These are phyloP conservation scores for Penicillium fuscoglaucum DNA, from an alignment of 2,329 filamentous ascomycete genomes.

Conservation along the genomic window DNA sequence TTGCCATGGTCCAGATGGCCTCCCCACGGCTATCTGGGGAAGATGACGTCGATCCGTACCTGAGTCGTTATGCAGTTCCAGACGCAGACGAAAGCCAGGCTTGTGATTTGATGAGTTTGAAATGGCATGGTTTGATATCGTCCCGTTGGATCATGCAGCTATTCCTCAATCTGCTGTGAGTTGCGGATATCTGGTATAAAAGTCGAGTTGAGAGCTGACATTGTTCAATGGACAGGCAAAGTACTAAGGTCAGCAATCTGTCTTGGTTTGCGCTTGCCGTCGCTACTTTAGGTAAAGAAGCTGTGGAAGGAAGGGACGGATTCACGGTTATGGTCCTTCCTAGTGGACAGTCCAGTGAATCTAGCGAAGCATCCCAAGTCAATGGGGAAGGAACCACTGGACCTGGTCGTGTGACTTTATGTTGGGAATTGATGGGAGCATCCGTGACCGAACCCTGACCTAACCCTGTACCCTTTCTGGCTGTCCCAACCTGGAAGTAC, in stretches of 20 bases:
- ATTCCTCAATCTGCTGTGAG: slow-evolving; percentile 41
- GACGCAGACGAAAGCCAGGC: slow-evolving; percentile 26
- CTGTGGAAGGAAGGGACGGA: slow-evolving; percentile 43
- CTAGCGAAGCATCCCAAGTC: neutral
- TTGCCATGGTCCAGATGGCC: slow-evolving; percentile 55
- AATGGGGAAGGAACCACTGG: neutral
- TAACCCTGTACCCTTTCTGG: neutral
- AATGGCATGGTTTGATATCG: slow-evolving; percentile 46
- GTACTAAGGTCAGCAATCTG: slow-evolving; percentile 6
- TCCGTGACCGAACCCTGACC: slow-evolving; percentile 21
- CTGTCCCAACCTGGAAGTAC: neutral
- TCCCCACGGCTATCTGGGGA: slow-evolving; percentile 41
- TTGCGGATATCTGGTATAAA: slow-evolving; percentile 2
- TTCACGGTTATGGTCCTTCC: slow-evolving; percentile 37
- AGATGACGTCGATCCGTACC: slow-evolving; percentile 45
- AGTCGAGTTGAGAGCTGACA: slow-evolving; percentile 12
- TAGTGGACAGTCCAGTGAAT: neutral
- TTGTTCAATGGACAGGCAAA: slow-evolving; percentile 20
- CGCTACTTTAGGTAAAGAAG: slow-evolving; percentile 36
- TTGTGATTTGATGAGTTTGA: slow-evolving; percentile 39
- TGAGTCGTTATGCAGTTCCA: slow-evolving; percentile 46
- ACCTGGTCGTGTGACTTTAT: slow-evolving; percentile 26
- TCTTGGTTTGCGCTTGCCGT: slow-evolving; percentile 41
- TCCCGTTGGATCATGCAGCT: slow-evolving; percentile 42
- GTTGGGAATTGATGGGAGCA: slow-evolving; percentile 44